These are phyloP conservation scores for Suillus decipiens DNA, from an alignment of 768 basidiomycete genomes.

Conservation along the genomic window DNA sequence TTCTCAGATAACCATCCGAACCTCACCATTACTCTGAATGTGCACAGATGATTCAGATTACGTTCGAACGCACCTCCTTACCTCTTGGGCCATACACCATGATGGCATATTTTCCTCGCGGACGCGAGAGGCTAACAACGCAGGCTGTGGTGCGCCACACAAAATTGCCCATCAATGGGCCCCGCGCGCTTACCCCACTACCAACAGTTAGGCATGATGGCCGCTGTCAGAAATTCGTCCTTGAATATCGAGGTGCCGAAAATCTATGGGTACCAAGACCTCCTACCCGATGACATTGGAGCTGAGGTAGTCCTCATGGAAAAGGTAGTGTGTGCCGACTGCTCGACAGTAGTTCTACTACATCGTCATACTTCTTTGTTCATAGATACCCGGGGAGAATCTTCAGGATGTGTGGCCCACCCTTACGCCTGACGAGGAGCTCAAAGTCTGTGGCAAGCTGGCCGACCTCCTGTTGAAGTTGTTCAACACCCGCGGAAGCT, in stretches of 20 bases:
- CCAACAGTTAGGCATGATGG: constrained; percentile 33
- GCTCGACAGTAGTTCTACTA: constrained; percentile 7
- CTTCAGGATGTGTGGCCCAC: constrained; percentile 29
- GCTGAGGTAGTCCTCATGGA: constrained; percentile 35
- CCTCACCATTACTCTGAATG: not conserved
- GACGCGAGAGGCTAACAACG: constrained; percentile 29
- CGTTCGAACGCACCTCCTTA: constrained; percentile 27
- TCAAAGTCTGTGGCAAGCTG: constrained; percentile 25
- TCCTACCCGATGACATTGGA: constrained; percentile 29
- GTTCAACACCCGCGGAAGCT: constrained; percentile 29
- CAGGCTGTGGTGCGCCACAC: constrained; percentile 29
- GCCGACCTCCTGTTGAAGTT: constrained; percentile 30
- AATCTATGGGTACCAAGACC: constrained; percentile 31
- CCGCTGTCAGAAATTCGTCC: constrained; percentile 19
- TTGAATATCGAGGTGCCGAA: constrained; percentile 28
- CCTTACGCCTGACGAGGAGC: constrained; percentile 21
- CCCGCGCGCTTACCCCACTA: constrained; percentile 1
- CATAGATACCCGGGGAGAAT: constrained; percentile 28
- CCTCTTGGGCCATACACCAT: constrained; percentile 31
- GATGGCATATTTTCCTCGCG: constrained; percentile 33
- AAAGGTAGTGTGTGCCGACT: constrained; percentile 23
- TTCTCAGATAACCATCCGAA: not conserved
- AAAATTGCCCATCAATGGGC: not conserved
- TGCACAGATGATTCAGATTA: constrained; percentile 31
- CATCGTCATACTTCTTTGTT: not conserved